Evolutionary conservation across 176 grass and related monocot genomes (phyloP), one percentile per base, ranked within the genome.

Genomic region (Pontederia paniculata): DNA sequence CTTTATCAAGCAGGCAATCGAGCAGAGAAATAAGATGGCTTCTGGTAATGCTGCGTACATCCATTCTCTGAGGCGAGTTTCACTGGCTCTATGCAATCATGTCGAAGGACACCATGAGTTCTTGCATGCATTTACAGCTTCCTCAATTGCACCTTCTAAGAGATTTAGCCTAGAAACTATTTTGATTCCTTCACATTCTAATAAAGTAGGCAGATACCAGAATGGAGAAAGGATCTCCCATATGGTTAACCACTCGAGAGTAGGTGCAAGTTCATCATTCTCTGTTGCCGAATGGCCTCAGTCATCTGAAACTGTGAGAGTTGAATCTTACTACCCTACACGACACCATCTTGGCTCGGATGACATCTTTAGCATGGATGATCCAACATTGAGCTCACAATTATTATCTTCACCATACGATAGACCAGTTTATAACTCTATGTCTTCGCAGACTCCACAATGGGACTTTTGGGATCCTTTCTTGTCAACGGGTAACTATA

Each of bases 391-490:
- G 54, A 72, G 31, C 17, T 20, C 74, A n/a, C 80, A 72, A 6
- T 83, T 79, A 63, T 13, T 76, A 61, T 67, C 83, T 52, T 78
- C 66, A 16, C 65, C 79, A 47, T 76, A 84, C 72, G 70, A 77
- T 50, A 76, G 77, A 51, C 74, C 82, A 37, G 60, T 45, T 42
- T 79, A 91, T 62, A 77, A 83, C 62, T 74, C 83, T 18, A 57
- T 65, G 9, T 80, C 93, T 20, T 77, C 83, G 23, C 80, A 98
- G 67, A 68, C 87, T 50, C 81, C 91, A 20, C 71, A 57, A 0
- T 83, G 83, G 86, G 87, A 98, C 59, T 84, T 98, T 47, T 91
- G 93, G 76, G 74, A 87, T 60, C 80, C 80, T 22, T 87, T 87
- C 74, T 81, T 60, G 42, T 72, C 77, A 15, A 15, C 82, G 43